These are phyloP conservation scores for Cladosporium sp. DNA, from an alignment of 2,329 filamentous ascomycete species.

Conservation along the genomic window DNA sequence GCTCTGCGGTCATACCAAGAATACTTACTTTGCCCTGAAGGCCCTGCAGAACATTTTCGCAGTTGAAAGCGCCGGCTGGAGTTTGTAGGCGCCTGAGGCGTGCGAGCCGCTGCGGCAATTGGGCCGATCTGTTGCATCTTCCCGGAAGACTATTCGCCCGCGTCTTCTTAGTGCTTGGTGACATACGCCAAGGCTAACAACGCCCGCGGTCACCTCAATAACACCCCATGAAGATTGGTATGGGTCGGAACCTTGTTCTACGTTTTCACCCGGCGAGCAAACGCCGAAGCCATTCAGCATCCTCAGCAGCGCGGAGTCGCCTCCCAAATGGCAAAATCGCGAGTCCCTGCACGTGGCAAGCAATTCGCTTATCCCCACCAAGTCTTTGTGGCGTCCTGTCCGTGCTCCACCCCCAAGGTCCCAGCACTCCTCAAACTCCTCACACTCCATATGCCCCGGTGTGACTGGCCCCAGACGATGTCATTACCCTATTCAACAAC, in stretches of 20 bases:
- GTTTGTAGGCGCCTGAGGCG: background rate
- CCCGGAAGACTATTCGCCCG: background rate
- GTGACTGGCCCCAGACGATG: slow-evolving; percentile 13
- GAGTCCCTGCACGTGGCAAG: slow-evolving; percentile 9
- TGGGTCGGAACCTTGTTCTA: slow-evolving; percentile 1
- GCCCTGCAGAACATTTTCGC: background rate
- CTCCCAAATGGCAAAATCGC: slow-evolving; percentile 7
- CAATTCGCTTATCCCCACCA: slow-evolving; percentile 12
- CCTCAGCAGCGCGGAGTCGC: background rate
- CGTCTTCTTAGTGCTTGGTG: background rate
- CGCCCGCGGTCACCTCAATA: slow-evolving; percentile 5
- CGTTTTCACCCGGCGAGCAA: slow-evolving; percentile 11
- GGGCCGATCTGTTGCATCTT: background rate
- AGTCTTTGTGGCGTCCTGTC: slow-evolving; percentile 1
- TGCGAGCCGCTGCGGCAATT: slow-evolving; percentile 7
- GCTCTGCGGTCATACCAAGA: too few species aligned
- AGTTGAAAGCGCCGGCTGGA: background rate
- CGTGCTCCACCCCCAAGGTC: slow-evolving; percentile 10
- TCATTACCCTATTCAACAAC: slow-evolving; percentile 7
- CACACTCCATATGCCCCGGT: slow-evolving; percentile 9
- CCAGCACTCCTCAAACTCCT: slow-evolving; percentile 12
- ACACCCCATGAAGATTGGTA: slow-evolving; percentile 2
- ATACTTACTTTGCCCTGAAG: background rate
- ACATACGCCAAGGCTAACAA: slow-evolving; percentile 10
- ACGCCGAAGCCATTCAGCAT: slow-evolving; percentile 4